A percentile compares a stretch with the other conserved stretches of the same genome.
Conservation (phyloP, 1,139 yeast species). For the Cylindricascospora bacillispora region DNA sequence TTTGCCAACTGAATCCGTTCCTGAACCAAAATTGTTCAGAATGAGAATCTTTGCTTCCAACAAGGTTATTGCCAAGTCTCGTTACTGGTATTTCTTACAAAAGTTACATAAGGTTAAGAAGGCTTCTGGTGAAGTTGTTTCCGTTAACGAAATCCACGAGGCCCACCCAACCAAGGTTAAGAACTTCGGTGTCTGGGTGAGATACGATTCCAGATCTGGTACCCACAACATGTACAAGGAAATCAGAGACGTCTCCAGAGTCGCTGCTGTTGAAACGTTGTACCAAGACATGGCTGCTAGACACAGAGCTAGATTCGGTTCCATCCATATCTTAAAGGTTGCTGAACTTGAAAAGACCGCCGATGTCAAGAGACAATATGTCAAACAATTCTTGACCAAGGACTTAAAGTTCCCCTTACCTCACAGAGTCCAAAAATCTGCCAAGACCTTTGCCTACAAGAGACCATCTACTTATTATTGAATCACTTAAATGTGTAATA, state of each 20-base stretch:
- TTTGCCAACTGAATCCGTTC: slow-evolving; percentile 97
- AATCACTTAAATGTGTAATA: too few species aligned
- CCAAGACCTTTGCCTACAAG: slow-evolving; percentile 78
- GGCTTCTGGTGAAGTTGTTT: slow-evolving; percentile 98
- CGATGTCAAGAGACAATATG: slow-evolving; percentile 98
- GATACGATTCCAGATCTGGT: slow-evolving; percentile 99
- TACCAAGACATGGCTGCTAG: slow-evolving; percentile 99
- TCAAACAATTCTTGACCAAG: slow-evolving; percentile 91
- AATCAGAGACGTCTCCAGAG: slow-evolving; percentile 99
- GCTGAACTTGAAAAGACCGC: slow-evolving; percentile 96
- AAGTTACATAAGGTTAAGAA: slow-evolving; percentile 99
- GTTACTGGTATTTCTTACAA: slow-evolving; percentile 99
- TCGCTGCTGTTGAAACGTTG: slow-evolving; percentile 96
- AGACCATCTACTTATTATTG: slow-evolving; percentile 97
- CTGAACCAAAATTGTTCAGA: slow-evolving; percentile 99
- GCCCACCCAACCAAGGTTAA: slow-evolving; percentile 97
- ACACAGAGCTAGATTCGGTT: slow-evolving; percentile 99
- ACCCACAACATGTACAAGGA: slow-evolving; percentile 99
- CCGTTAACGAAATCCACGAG: slow-evolving; percentile 85
- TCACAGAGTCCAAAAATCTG: slow-evolving; percentile 93
- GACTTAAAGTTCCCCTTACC: slow-evolving; percentile 99
- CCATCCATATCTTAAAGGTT: slow-evolving; percentile 96
- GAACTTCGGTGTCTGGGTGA: slow-evolving; percentile 99
- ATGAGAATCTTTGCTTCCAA: slow-evolving; percentile 99
- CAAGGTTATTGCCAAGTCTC: slow-evolving; percentile 98